phyloP scores from a whole-genome alignment of 129 eudicot species.

The Arctium minus region DNA sequence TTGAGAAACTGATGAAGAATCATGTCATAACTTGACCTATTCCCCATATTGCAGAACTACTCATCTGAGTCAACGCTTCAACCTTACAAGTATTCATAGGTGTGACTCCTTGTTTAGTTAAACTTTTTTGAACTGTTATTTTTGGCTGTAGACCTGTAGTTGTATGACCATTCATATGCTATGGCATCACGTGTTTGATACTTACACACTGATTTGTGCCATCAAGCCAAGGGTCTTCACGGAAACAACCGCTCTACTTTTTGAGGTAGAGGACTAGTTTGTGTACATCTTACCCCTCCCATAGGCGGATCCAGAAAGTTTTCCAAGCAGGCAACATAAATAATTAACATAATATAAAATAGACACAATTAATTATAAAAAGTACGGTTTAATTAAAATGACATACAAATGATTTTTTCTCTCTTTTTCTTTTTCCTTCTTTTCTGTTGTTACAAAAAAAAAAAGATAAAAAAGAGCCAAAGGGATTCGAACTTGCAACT shows the following conservation, averaged over 20 bases:
- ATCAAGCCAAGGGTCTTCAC: neutral
- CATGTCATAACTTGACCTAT: neutral
- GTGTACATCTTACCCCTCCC: neutral
- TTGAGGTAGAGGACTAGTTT: too few species aligned
- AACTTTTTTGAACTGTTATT: neutral
- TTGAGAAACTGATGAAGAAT: neutral
- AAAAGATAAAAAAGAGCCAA: too few species aligned
- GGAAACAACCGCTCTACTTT: neutral
- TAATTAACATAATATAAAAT: neutral
- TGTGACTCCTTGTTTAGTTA: neutral
- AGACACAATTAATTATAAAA: too few species aligned
- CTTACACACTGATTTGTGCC: neutral
- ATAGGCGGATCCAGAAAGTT: neutral
- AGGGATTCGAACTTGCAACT: too few species aligned
- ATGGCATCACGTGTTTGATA: neutral
- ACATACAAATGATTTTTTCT: too few species aligned
- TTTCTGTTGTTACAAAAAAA: too few species aligned
- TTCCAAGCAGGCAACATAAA: neutral
- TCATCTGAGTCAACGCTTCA: neutral
- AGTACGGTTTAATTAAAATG: too few species aligned
- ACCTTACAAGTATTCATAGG: neutral
- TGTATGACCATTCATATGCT: neutral
- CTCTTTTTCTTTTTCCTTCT: too few species aligned
- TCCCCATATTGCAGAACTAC: neutral
- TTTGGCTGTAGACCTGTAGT: neutral